These are phyloP conservation scores for Botrytis galanthina DNA, from an alignment of 2,329 filamentous ascomycete species.

Conservation along the genomic window DNA sequence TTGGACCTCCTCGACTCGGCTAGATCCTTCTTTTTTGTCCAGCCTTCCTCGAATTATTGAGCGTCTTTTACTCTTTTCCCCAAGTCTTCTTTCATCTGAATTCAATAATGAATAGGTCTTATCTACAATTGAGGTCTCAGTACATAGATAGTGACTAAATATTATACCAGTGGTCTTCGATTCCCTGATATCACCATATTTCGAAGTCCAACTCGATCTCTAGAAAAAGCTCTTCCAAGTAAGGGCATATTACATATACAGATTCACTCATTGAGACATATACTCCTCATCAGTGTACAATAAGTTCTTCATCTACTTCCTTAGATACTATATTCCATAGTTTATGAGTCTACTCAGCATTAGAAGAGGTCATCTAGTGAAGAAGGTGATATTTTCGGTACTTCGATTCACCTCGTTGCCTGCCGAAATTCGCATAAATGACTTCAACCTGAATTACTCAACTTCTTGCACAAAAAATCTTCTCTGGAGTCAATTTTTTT, in stretches of 20 bases:
- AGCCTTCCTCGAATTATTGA: neutral
- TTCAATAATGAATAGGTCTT: neutral
- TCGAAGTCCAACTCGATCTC: neutral
- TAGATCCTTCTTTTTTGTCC: neutral
- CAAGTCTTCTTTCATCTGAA: neutral
- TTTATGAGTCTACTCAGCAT: fast-evolving
- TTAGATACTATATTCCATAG: fast-evolving
- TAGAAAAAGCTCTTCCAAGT: neutral
- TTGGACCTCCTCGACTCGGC: neutral
- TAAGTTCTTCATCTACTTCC: neutral
- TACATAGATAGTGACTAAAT: too few species aligned
- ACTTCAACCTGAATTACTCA: neutral
- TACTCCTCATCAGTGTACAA: neutral
- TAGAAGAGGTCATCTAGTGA: neutral
- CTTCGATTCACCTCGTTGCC: neutral
- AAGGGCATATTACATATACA: neutral
- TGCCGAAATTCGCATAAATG: too few species aligned
- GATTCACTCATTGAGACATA: neutral
- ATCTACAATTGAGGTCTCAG: fast-evolving
- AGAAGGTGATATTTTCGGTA: neutral
- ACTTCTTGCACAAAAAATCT: too few species aligned
- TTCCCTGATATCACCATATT: neutral
- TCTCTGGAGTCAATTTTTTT: too few species aligned
- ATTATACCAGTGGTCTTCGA: neutral
- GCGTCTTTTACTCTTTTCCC: neutral